Base-by-base conservation (phyloP, 192 early-diverging fungal species). In the Mortierella alpina region DNA sequence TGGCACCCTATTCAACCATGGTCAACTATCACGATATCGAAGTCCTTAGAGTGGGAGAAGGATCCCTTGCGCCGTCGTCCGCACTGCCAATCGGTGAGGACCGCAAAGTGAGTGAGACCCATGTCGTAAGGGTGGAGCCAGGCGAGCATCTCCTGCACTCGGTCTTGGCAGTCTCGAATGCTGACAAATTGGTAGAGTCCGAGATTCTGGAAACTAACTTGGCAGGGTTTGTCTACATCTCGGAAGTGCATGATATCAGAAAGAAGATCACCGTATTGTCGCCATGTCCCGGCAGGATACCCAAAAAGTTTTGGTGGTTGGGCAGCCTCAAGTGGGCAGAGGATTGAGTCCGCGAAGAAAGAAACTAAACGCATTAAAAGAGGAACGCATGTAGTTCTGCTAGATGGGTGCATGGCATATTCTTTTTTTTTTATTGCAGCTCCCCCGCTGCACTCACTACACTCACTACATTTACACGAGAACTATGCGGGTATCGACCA, bases 241-340 rank as follows among this genome's bases (percentile, higher is more conserved):
- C 90, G 9, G 93, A 95, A 63, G 92, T 98, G 15, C 94, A 96
- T 75, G 95, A 92, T 65, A 85, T 74, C 1, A 94, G 94, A 66
- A 81, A 88, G 48, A 96, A 94, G 72, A 69, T 99, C 76, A 97
- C 92, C 0, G 82, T 98, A 39, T 59, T 97, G 31, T 90, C 94
- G 22, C 98, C 98, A 6, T 92, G 93, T 39, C 96, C 96, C 17
- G 95, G 95, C 9, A 87, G 93, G 46, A 82, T 99, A 79, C 95
- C 95, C 15, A 93, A 92, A 50, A 91, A 90, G 75, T 94, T 94
- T 70, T 82, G 97, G 63, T 66, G 98, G 55, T 89, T 96, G 83
- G 96, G 91, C 11, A 70, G 89, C 42, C 88, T 96, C 60, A 96
- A 97, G 72, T 99, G 98, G 98, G 92, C 97, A 82, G 97, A 99